These are phyloP conservation scores for Solanum corneliomulleri DNA, from an alignment of 257 asterid species.

Conservation along the genomic window DNA sequence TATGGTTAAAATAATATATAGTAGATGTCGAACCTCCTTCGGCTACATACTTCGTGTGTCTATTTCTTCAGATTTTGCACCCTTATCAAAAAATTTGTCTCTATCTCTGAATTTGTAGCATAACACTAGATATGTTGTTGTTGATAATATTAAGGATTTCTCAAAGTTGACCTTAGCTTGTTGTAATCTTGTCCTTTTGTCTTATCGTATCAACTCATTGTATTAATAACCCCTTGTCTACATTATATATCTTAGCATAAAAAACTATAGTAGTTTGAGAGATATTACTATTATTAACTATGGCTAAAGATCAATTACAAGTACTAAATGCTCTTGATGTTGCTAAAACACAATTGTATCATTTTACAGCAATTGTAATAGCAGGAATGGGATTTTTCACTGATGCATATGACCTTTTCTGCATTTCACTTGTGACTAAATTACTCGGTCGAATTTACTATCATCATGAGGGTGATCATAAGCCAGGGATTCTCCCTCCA, in stretches of 20 bases:
- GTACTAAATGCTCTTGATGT: constrained; percentile 56
- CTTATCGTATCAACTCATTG: background rate
- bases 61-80: too few relatives aligned
- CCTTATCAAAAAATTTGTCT: too few relatives aligned
- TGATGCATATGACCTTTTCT: constrained; percentile 57
- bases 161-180: background rate
- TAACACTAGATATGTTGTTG: too few relatives aligned
- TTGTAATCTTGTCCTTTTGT: background rate
- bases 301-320: constrained; percentile 34
- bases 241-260: background rate
- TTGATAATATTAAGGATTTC: background rate
- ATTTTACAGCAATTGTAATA: constrained; percentile 57
- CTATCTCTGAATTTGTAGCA: too few relatives aligned
- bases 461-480: constrained; percentile 11
- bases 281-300: background rate
- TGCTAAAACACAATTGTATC: constrained; percentile 52
- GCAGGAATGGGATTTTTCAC: constrained; percentile 78
- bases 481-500: constrained; percentile 23
- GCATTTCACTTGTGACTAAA: constrained; percentile 26
- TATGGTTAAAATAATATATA: too few relatives aligned
- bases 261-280: background rate
- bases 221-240: background rate
- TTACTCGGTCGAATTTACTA: constrained; percentile 49
- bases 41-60: rapidly evolving
- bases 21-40: too few relatives aligned